Conservation (phyloP, 139 green algal genomes). For the Monoraphidium neglectum region DNA sequence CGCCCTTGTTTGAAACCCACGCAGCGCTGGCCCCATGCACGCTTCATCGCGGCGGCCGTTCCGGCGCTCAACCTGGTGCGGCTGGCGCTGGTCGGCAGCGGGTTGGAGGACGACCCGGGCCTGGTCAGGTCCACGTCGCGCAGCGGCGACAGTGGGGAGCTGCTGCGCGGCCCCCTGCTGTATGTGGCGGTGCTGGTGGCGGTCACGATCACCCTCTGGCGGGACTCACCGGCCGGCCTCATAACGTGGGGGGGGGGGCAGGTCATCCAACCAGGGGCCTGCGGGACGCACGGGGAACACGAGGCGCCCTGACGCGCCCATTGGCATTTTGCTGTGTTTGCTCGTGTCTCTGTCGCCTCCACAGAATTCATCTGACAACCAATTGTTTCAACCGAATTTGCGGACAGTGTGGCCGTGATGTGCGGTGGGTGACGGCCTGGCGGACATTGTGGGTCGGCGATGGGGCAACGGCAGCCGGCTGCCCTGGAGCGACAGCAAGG, state of each 20-base stretch:
- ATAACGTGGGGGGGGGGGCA: too few species aligned
- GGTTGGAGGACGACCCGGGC: constrained; percentile 59
- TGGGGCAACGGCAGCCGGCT: constrained; percentile 64
- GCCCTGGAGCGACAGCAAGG: constrained; percentile 89
- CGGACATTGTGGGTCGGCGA: constrained; percentile 90
- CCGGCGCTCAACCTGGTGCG: constrained; percentile 67
- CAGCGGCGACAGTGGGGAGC: constrained; percentile 60
- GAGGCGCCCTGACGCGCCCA: too few species aligned
- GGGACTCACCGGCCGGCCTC: constrained; percentile 52
- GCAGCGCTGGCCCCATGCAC: constrained; percentile 55
- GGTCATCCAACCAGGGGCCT: too few species aligned
- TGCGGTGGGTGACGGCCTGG: constrained; percentile 91
- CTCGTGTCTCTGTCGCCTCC: too few species aligned
- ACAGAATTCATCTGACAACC: too few species aligned
- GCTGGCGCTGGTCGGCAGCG: constrained; percentile 66
- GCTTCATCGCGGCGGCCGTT: constrained; percentile 66
- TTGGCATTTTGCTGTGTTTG: too few species aligned
- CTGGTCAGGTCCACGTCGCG: constrained; percentile 79
- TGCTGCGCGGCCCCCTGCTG: constrained; percentile 82
- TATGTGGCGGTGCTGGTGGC: constrained; percentile 81
- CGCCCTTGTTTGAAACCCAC: not conserved
- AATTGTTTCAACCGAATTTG: too few species aligned
- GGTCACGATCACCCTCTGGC: constrained; percentile 80
- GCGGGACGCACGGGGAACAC: too few species aligned
- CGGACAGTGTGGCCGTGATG: constrained; percentile 85